Evolutionary conservation across 2,329 filamentous ascomycete species (phyloP), one percentile per base, ranked within the genome.

Genomic region (Ilyonectria sp.): DNA sequence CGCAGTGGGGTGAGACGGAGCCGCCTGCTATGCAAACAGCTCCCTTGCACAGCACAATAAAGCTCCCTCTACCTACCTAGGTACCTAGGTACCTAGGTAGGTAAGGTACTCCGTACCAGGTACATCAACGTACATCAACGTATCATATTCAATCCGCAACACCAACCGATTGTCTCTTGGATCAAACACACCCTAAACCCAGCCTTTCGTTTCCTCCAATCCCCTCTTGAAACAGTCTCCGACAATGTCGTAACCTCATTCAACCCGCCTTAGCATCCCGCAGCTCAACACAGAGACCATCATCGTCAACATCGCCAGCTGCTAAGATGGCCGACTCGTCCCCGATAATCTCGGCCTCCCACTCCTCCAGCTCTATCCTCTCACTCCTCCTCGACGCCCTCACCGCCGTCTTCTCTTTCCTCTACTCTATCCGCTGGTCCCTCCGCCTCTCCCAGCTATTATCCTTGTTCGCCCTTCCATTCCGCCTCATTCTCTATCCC

Each of bases 401-500:
- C 63, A 65, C 58, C 37, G 65, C 75, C 65, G 40, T 77, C 69
- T 70, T 78, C 52, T 67, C 70, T 60, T 72, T 74, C 60, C n/a
- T 76, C 65, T 58, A 71, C 64, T 72, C 69, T 56, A 70, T 82
- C 64, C 74, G 68, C 55, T 80, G 79, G 75, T 63, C 74, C 31
- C 68, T 70, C 15, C 63, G 71, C 72, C 56, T 77, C 54, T 71
- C 69, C 35, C 66, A 65, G 19, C 31, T 78, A 56, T 71, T 69
- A 31, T 68, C 63, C 57, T 40, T 78, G 56, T 17, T 77, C 63
- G 63, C 72, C 52, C 71, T 80, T 29, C 81, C 81, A 21, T 68
- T 80, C 35, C 74, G 71, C 6, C 70, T 82, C 55, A 57, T 77
- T 46, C 71, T 75, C 43, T 63, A 77, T n/a, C 81, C 80, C 0